phyloP scores from a whole-genome alignment of 257 asterid genomes.

The Penstemon barbatus region DNA sequence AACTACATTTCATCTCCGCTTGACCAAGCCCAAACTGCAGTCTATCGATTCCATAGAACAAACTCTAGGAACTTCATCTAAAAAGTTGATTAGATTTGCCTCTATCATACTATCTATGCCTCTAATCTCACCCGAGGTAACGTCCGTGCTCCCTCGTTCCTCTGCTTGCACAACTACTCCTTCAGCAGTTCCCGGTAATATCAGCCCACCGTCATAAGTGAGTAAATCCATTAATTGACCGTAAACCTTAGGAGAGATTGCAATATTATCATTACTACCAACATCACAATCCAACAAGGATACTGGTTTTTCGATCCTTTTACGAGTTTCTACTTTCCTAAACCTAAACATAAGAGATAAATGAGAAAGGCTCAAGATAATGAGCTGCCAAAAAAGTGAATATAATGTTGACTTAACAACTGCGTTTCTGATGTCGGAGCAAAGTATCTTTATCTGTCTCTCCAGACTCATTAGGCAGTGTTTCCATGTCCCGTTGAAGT shows the following conservation, averaged over 20 bases:
- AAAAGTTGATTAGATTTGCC: constrained; percentile 47
- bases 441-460: constrained; percentile 64
- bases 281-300: constrained; percentile 54
- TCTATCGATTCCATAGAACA: constrained; percentile 22
- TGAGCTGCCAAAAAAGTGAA: constrained; percentile 32
- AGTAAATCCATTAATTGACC: constrained; percentile 54
- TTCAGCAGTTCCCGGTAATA: constrained; percentile 27
- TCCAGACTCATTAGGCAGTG: constrained; percentile 78
- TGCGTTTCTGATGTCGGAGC: constrained; percentile 81
- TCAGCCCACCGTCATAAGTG: constrained; percentile 47
- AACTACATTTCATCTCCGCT: constrained; percentile 35
- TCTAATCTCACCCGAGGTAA: constrained; percentile 13
- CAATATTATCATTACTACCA: constrained; percentile 18
- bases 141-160: constrained; percentile 24
- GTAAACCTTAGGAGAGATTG: constrained; percentile 26
- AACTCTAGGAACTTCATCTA: constrained; percentile 34
- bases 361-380: constrained; percentile 45
- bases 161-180: constrained; percentile 28
- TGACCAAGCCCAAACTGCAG: constrained; percentile 42
- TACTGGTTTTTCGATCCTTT: constrained; percentile 31
- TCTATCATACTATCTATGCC: constrained; percentile 55
- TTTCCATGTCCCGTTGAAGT: constrained; percentile 68
- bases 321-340: constrained; percentile 34
- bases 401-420: constrained; percentile 57
- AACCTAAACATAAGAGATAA: constrained; percentile 55